A percentile compares a stretch with the other conserved stretches of the same genome.
Evolutionary conservation across 202 grass and related monocot genomes (phyloP).

Genomic region (Setaria viridis): DNA sequence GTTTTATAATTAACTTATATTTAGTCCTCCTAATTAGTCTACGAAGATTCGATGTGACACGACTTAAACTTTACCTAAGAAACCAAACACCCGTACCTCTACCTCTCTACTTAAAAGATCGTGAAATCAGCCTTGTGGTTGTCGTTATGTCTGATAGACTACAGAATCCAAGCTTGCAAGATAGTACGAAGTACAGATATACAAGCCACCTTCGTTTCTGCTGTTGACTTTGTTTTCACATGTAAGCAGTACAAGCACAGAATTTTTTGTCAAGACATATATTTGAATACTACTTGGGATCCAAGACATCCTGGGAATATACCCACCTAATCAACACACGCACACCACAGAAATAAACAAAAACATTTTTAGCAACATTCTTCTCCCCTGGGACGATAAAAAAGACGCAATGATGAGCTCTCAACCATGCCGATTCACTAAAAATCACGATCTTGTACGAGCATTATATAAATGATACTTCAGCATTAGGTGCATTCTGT

Average conservation of each 20-base stretch:
- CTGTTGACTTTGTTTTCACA: not conserved
- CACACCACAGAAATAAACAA: slow-evolving; percentile 6
- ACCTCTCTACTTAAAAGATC: too few relatives aligned
- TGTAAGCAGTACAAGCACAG: not conserved
- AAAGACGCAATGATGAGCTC: slow-evolving; percentile 6
- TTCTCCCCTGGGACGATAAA: not conserved
- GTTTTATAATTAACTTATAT: too few relatives aligned
- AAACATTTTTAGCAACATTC: slow-evolving; percentile 6
- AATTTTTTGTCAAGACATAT: not conserved
- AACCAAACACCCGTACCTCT: too few relatives aligned
- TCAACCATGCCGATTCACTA: not conserved
- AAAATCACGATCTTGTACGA: not conserved
- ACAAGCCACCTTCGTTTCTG: too few relatives aligned
- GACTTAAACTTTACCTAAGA: too few relatives aligned
- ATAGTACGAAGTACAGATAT: too few relatives aligned
- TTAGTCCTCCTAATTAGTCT: too few relatives aligned
- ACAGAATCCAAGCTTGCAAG: too few relatives aligned
- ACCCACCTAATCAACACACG: not conserved
- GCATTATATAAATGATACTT: not conserved
- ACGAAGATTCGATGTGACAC: too few relatives aligned
- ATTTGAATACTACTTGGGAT: slow-evolving; percentile 4
- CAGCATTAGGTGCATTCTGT: not conserved
- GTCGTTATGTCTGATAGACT: too few relatives aligned
- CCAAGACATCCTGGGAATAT: slow-evolving; percentile 39
- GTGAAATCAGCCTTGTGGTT: too few relatives aligned